Evolutionary conservation across 2,329 filamentous ascomycete genomes (phyloP).

Genomic region (Monascus ruber): DNA sequence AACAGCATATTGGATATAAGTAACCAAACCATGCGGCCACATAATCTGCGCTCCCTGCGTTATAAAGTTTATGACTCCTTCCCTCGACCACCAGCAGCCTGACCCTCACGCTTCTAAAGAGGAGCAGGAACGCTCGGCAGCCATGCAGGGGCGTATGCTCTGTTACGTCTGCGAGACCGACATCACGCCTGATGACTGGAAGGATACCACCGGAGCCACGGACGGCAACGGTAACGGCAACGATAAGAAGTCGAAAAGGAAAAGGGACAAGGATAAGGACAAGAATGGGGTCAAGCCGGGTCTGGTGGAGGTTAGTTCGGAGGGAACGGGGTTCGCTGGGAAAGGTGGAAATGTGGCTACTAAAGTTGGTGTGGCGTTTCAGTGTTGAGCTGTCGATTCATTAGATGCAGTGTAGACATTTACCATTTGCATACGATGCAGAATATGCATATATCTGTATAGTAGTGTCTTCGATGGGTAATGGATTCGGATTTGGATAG

Average conservation of each 20-base stretch:
- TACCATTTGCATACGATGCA: too few species aligned
- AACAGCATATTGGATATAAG: conserved; percentile 13
- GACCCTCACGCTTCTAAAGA: conserved; percentile 52
- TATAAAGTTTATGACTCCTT: conserved; percentile 63
- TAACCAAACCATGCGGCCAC: conserved; percentile 83
- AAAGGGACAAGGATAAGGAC: conserved; percentile 33
- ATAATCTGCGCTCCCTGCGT: conserved; percentile 80
- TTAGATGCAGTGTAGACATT: too few species aligned
- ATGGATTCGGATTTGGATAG: too few species aligned
- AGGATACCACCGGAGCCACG: conserved; percentile 5
- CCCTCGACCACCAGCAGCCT: conserved; percentile 25
- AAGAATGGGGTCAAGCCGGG: conserved; percentile 56
- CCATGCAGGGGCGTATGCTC: conserved; percentile 37
- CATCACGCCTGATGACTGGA: conserved; percentile 41
- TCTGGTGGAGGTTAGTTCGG: conserved; percentile 66
- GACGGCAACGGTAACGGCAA: conserved; percentile 8
- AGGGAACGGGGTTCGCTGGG: conserved; percentile 86
- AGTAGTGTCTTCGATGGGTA: too few species aligned
- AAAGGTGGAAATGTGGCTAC: conserved; percentile 74
- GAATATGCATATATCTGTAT: too few species aligned
- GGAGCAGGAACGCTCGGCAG: conserved; percentile 26
- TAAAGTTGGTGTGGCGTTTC: conserved; percentile 68
- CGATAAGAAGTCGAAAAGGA: conserved; percentile 23
- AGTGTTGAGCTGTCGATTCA: conserved; percentile 45
- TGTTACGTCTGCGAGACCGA: conserved; percentile 86